phyloP scores from a whole-genome alignment of 228 moss, liverwort and hornwort species.

The Sphagnum magellanicum region DNA sequence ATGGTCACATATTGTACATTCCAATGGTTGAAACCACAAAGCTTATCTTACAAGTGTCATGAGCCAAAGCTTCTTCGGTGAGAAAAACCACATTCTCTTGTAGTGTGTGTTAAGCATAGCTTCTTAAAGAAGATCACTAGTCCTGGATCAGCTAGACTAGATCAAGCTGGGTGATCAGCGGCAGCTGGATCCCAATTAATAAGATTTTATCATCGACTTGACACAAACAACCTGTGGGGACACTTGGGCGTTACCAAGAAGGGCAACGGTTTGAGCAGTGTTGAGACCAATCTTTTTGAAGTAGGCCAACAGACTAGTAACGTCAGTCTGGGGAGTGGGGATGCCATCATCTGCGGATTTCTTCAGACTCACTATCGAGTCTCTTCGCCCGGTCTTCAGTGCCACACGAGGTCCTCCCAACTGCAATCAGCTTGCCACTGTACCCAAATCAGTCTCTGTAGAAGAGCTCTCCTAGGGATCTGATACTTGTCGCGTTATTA shows the following conservation, averaged over 20 bases:
- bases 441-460: neutral
- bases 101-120: no score
- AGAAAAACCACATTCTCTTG: no score
- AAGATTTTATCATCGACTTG: no score
- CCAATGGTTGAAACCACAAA: no score
- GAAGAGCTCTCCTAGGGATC: neutral
- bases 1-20: no score
- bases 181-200: no score
- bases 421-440: constrained; percentile 3
- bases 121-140: no score
- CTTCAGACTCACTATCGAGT: constrained; percentile 26
- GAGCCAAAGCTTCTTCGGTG: no score
- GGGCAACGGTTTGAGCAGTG: constrained; percentile 32
- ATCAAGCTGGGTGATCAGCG: neutral
- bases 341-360: constrained; percentile 21
- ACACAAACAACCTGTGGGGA: no score
- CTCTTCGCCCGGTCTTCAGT: constrained; percentile 34
- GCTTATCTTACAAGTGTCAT: no score
- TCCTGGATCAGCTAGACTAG: neutral
- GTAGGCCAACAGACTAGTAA: constrained; percentile 22
- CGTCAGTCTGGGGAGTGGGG: constrained; percentile 24
- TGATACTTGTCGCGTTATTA: no score
- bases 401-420: constrained; percentile 37
- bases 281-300: constrained; percentile 32
- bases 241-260: constrained; percentile 17